Evolutionary conservation across 1,284 basidiomycete species (phyloP).

Genomic region (Amylostereum areolatum): DNA sequence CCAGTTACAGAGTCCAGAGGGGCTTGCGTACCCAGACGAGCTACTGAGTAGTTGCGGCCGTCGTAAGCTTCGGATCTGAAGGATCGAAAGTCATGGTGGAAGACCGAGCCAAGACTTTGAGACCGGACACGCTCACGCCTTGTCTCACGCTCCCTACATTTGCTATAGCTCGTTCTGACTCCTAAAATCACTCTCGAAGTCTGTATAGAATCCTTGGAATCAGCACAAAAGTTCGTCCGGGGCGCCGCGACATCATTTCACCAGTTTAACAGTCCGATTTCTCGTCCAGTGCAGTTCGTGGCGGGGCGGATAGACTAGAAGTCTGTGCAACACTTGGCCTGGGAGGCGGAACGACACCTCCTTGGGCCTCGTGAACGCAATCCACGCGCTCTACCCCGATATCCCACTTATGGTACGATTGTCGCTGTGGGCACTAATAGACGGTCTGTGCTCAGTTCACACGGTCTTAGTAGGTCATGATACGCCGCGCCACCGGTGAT

Average conservation of each 20-base stretch:
- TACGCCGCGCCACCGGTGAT: conserved; percentile 72
- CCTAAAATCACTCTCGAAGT: neutral
- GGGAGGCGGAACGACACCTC: conserved; percentile 76
- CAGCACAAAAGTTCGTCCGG: neutral
- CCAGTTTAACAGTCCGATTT: neutral
- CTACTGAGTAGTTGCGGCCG: too few relatives aligned
- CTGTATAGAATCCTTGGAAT: neutral
- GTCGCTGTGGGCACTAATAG: neutral
- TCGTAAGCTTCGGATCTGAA: too few relatives aligned
- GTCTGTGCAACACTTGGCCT: conserved; percentile 67
- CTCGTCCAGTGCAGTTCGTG: conserved; percentile 49
- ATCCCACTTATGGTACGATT: conserved; percentile 61
- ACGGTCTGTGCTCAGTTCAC: neutral
- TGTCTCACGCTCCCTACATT: neutral
- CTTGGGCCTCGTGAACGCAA: conserved; percentile 55
- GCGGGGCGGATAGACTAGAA: conserved; percentile 71
- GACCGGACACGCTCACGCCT: too few relatives aligned
- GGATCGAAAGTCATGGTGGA: too few relatives aligned
- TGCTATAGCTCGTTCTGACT: neutral
- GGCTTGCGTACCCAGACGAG: too few relatives aligned
- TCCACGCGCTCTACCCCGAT: conserved; percentile 41
- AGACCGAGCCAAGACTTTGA: too few relatives aligned
- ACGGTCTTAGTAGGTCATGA: conserved; percentile 51
- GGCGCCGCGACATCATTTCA: too few relatives aligned
- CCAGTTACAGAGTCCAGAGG: too few relatives aligned